Evolutionary conservation across 176 grass and related monocot genomes (phyloP), one percentile per base, ranked within the genome.

Genomic region (Carex parvula): DNA sequence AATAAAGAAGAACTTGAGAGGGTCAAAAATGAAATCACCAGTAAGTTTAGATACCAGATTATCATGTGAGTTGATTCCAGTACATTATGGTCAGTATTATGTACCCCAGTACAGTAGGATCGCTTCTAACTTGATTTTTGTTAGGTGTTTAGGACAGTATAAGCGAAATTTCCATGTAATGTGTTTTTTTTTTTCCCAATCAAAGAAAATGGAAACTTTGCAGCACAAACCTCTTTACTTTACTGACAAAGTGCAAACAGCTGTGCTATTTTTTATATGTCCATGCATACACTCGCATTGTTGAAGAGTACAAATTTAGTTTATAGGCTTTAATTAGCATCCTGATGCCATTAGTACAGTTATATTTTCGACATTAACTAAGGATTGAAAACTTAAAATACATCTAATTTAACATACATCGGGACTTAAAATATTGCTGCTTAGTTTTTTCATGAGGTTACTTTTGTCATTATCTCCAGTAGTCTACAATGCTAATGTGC

Each of bases 1-100:
- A 95, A 92, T 60, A 87, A 58, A 79, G 83, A 80, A 6, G 89
- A 93, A 84, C 96, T 95, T 85, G 89, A 89, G 80, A 89, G 96
- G 55, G 96, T 98, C 26, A 95, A 95, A 90, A 77, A 81, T 84
- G 89, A 84, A 80, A 90, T 98, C 37, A 3, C 83, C 44, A 83
- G 96, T 98, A 92, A 98, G 89, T 91, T 74, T 24, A 32, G 37
- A 79, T 79, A 32, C 73, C 18, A 29, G 73, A 26, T 78, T 33
- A 15, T 55, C 22, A 76, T 53, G 6, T 55, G 7, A 76, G 13
- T 56, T 55, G 8, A 76, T 76, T 48, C 48, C 22, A 55, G 44
- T 76, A 29, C 13, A 71, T 71, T 20, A 42, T 71, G 48, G 10
- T 15, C n/a, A 18, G 39, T 46, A 72, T 30, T 76, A 6, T 54